phyloP scores from a whole-genome alignment of 371 early-diverging fungal species.

The Mucor irregularis region DNA sequence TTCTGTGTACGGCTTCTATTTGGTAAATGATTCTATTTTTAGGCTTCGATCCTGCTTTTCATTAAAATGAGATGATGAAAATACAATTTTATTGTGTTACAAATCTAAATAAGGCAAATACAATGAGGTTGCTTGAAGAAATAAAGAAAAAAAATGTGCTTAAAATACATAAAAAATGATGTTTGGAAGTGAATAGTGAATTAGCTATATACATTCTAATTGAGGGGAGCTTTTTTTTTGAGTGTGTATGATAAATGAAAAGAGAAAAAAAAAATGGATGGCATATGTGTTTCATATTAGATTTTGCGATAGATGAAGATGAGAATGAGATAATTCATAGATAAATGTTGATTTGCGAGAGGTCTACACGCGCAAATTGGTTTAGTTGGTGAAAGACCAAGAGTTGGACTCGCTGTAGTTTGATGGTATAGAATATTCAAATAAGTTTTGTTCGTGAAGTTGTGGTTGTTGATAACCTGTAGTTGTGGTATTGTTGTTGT shows the following conservation, averaged over 20 bases:
- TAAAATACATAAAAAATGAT: not conserved
- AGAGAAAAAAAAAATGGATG: not conserved
- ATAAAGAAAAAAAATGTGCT: slow-evolving; percentile 3
- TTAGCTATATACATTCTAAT: slow-evolving; percentile 13
- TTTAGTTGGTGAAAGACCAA: slow-evolving; percentile 6
- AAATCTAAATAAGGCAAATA: no score
- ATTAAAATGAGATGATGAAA: no score
- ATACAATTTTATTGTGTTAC: no score
- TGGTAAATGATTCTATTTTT: no score
- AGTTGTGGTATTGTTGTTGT: not conserved
- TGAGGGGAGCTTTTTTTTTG: not conserved
- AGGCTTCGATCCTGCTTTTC: no score
- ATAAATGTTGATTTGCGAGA: no score
- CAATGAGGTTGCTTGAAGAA: no score
- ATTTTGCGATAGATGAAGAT: not conserved
- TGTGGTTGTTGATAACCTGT: slow-evolving; percentile 4
- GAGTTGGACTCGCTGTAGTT: not conserved
- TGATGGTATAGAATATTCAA: slow-evolving; percentile 9
- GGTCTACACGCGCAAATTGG: not conserved
- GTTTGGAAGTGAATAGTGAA: not conserved
- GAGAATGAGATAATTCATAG: no score
- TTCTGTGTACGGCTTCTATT: no score
- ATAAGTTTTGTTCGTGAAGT: slow-evolving; percentile 1
- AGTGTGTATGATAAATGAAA: not conserved
- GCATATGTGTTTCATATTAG: not conserved